Percentiles rank a stretch among this genome's conserved stretches.
Evolutionary conservation across 2,329 filamentous ascomycete species (phyloP).

Genomic region (Chrysosporium keratinophilum): DNA sequence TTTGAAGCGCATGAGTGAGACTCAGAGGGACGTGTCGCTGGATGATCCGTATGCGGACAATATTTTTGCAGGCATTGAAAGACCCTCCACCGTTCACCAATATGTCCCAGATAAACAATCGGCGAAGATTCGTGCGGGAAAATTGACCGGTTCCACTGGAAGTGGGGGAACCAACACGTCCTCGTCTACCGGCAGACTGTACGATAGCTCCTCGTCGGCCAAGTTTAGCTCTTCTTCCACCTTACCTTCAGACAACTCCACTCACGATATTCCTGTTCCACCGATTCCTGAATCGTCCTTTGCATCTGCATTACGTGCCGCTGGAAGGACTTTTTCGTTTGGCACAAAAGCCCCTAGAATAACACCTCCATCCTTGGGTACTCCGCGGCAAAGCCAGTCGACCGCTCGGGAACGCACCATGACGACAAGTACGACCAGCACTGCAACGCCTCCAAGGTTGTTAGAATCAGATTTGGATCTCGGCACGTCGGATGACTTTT

Average conservation of each 20-base stretch:
- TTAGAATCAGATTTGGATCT: constrained; percentile 37
- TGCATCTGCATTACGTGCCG: constrained; percentile 35
- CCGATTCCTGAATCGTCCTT: constrained; percentile 31
- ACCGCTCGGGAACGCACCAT: constrained; percentile 37
- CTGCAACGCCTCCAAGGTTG: constrained; percentile 43
- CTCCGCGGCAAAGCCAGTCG: constrained; percentile 15
- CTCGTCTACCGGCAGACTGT: constrained; percentile 35
- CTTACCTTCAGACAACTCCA: constrained; percentile 41
- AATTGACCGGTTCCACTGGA: constrained; percentile 31
- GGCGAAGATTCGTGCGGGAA: constrained; percentile 15
- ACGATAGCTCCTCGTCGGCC: constrained; percentile 40
- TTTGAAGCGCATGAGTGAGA: constrained; percentile 24
- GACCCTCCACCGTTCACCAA: constrained; percentile 25
- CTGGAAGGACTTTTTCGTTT: constrained; percentile 46
- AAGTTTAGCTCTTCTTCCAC: constrained; percentile 48
- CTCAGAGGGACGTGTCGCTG: constrained; percentile 26
- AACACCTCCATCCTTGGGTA: constrained; percentile 18
- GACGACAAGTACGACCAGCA: constrained; percentile 44
- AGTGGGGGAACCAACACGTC: constrained; percentile 43
- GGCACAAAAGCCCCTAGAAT: constrained; percentile 35
- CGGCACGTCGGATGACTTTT: constrained; percentile 37
- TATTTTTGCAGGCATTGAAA: constrained; percentile 30
- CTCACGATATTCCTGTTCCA: constrained; percentile 35
- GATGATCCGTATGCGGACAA: constrained; percentile 31
- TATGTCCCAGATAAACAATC: constrained; percentile 5